phyloP scores from a whole-genome alignment of 306 rosid genomes.

The Elaeagnus macrophylla region DNA sequence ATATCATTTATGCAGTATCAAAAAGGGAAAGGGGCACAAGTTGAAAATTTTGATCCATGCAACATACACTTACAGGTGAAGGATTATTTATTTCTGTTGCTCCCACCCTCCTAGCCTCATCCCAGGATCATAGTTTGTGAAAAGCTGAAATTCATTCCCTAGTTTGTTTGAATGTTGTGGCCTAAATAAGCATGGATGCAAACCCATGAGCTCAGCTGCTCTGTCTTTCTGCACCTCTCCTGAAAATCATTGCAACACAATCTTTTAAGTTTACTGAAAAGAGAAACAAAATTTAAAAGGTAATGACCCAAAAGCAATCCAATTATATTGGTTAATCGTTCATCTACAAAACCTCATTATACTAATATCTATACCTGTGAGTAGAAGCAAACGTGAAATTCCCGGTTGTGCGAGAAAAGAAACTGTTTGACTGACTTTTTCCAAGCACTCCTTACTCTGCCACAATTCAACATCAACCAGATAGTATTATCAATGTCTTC shows the following conservation, averaged over 20 bases:
- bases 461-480: conserved; percentile 14
- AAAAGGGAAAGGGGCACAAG: too few relatives aligned
- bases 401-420: conserved; percentile 47
- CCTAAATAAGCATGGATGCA: conserved; percentile 73
- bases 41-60: background rate
- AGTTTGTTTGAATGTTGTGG: conserved; percentile 78
- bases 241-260: conserved; percentile 22
- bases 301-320: too few relatives aligned
- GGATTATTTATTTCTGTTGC: conserved; percentile 24
- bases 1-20: too few relatives aligned
- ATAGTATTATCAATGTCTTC: conserved; percentile 12
- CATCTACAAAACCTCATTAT: background rate
- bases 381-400: conserved; percentile 59
- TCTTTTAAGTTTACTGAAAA: background rate
- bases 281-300: background rate
- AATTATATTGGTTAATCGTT: background rate
- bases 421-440: conserved; percentile 64
- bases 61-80: conserved; percentile 13
- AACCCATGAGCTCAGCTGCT: conserved; percentile 74
- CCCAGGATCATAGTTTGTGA: conserved; percentile 84
- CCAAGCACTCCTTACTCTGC: conserved; percentile 85
- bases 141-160: conserved; percentile 78
- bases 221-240: conserved; percentile 86
- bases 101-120: conserved; percentile 76
- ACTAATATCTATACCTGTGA: conserved; percentile 48